A percentile compares a stretch with the other conserved stretches of the same genome.
Evolutionary conservation across 169 alveolate genomes (phyloP).

Genomic region (Cryptosporidium sp.): DNA sequence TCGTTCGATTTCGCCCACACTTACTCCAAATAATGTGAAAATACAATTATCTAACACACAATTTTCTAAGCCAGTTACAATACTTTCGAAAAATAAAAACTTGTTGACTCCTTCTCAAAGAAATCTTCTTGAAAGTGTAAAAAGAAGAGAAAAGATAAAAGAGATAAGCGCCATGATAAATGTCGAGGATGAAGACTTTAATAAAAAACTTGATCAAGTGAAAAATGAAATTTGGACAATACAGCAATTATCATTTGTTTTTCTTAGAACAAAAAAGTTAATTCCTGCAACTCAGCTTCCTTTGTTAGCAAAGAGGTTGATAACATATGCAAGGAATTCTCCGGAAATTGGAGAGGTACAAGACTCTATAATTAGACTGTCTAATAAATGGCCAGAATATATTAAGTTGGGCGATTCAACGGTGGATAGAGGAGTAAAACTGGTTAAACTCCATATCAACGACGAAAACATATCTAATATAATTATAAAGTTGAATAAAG

Average conservation of each 20-base stretch:
- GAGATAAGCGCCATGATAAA: slow-evolving; percentile 43
- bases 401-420: slow-evolving; percentile 42
- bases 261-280: slow-evolving; percentile 18
- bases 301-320: slow-evolving; percentile 35
- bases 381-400: slow-evolving; percentile 54
- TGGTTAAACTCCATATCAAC: slow-evolving; percentile 39
- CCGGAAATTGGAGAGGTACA: slow-evolving; percentile 28
- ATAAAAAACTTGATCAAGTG: slow-evolving; percentile 26
- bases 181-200: slow-evolving; percentile 44
- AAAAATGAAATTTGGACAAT: slow-evolving; percentile 47
- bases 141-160: slow-evolving; percentile 43
- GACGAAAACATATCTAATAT: slow-evolving; percentile 18
- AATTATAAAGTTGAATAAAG: slow-evolving; percentile 18
- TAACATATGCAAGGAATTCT: slow-evolving; percentile 57
- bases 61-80: slow-evolving; percentile 5
- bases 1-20: slow-evolving; percentile 62
- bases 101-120: slow-evolving; percentile 69
- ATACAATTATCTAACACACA: not conserved
- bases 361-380: slow-evolving; percentile 27
- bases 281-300: slow-evolving; percentile 67
- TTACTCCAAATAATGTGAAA: not conserved
- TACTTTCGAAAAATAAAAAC: slow-evolving; percentile 24
- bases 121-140: slow-evolving; percentile 38
- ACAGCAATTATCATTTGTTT: slow-evolving; percentile 54
- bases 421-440: slow-evolving; percentile 42